Percentiles rank a stretch among this genome's conserved stretches.
Conservation (phyloP, 257 asterid species). For the Datura wrightii region DNA sequence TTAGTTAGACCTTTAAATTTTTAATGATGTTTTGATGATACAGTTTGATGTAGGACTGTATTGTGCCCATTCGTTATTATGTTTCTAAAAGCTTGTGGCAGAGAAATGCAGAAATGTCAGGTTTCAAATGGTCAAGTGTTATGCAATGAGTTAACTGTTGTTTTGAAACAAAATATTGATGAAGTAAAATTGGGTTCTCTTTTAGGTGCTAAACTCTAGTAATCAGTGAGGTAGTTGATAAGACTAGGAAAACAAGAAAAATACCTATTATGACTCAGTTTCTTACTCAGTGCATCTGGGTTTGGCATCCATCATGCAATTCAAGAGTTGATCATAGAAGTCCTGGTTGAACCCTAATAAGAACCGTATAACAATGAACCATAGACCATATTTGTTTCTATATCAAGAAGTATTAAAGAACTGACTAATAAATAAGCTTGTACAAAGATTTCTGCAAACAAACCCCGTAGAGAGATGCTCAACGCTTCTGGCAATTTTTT, state of each 20-base stretch:
- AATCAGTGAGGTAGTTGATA: conserved; percentile 14
- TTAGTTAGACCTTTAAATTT: conserved; percentile 4
- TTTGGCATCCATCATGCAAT: background rate
- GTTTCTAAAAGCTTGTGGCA: background rate
- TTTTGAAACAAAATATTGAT: conserved; percentile 6
- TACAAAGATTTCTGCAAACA: conserved; percentile 17
- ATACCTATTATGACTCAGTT: background rate
- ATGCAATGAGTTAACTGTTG: conserved; percentile 22
- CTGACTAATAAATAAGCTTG: conserved; percentile 7
- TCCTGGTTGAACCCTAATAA: conserved; percentile 10
- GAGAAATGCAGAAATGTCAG: conserved; percentile 2
- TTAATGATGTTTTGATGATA: background rate
- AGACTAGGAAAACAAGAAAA: conserved; percentile 17
- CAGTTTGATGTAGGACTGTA: background rate
- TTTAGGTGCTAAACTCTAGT: background rate
- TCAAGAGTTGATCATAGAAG: background rate
- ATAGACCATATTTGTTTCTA: background rate
- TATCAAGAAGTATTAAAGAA: background rate
- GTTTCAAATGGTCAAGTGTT: background rate
- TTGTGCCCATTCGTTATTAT: background rate
- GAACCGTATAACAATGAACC: background rate
- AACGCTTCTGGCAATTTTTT: conserved; percentile 13
- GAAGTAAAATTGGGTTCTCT: background rate
- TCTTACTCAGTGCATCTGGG: background rate
- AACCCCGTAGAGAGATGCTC: conserved; percentile 10